phyloP scores from a whole-genome alignment of 768 basidiomycete genomes.

The Lenzites betulinus region DNA sequence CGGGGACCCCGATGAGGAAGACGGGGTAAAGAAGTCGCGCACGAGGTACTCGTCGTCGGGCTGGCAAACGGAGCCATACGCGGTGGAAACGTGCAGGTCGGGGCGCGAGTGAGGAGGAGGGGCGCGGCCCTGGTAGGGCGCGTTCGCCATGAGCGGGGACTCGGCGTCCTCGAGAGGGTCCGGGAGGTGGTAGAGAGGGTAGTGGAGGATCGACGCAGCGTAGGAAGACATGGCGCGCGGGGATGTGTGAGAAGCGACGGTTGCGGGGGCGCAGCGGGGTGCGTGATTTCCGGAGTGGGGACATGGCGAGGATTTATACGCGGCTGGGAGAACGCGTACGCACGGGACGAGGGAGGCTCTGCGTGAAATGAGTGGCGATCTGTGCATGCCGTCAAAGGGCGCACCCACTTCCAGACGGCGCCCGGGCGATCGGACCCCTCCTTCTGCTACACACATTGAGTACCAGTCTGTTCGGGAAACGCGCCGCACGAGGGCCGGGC shows the following conservation, averaged over 20 bases:
- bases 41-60: constrained; percentile 5
- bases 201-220: neutral
- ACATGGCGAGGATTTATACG: neutral
- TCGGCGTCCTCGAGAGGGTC: neutral
- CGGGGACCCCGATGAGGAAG: constrained; percentile 6
- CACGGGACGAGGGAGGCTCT: neutral
- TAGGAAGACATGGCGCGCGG: neutral
- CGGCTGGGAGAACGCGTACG: too few species aligned
- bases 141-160: neutral
- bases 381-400: constrained; percentile 5
- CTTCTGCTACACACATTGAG: neutral
- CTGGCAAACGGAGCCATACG: neutral
- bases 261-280: neutral
- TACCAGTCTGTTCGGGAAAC: constrained; percentile 6
- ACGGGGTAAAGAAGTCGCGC: constrained; percentile 18
- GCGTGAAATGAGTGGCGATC: constrained; percentile 14
- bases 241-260: neutral
- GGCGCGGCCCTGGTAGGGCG: neutral
- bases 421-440: constrained; percentile 10
- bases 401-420: neutral
- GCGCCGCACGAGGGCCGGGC: neutral
- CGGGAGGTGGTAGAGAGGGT: neutral
- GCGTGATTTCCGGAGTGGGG: neutral
- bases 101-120: constrained; percentile 4
- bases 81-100: constrained; percentile 8